Evolutionary conservation across 2,329 filamentous ascomycete genomes (phyloP).

Genomic region (Pestalotiopsis fici): DNA sequence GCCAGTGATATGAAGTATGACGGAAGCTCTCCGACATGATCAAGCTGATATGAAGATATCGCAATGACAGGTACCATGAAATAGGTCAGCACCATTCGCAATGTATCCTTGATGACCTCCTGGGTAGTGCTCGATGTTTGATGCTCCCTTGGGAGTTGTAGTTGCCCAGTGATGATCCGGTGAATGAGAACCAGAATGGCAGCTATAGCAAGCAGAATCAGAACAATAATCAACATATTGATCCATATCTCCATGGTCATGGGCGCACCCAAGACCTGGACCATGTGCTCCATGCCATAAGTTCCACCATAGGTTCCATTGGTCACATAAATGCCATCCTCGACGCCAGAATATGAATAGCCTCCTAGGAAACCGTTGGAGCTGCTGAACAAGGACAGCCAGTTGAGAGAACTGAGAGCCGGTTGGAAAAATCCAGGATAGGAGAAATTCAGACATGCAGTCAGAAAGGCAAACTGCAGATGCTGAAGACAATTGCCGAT

Average conservation of each 20-base stretch:
- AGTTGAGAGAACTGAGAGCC: constrained; percentile 64
- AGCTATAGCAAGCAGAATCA: constrained; percentile 2
- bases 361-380: constrained; percentile 16
- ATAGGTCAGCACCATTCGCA: constrained; percentile 15
- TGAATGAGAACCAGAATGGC: constrained; percentile 1
- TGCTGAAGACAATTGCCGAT: constrained; percentile 67
- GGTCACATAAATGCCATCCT: constrained; percentile 64
- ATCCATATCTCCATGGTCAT: constrained; percentile 67
- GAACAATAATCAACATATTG: constrained; percentile 63
- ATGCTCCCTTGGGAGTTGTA: neutral
- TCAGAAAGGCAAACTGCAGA: constrained; percentile 73
- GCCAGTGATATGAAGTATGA: constrained; percentile 12
- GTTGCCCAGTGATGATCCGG: neutral
- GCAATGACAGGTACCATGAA: constrained; percentile 18
- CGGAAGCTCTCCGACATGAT: constrained; percentile 12
- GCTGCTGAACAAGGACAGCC: constrained; percentile 62
- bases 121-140: neutral
- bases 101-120: neutral
- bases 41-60: constrained; percentile 16
- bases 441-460: constrained; percentile 67
- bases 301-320: constrained; percentile 62
- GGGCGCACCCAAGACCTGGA: constrained; percentile 67
- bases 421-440: constrained; percentile 78
- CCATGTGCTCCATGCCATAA: constrained; percentile 64
- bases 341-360: constrained; percentile 25